Base-by-base conservation (phyloP, 495 filamentous ascomycete genomes). In the Niebla homalea region DNA sequence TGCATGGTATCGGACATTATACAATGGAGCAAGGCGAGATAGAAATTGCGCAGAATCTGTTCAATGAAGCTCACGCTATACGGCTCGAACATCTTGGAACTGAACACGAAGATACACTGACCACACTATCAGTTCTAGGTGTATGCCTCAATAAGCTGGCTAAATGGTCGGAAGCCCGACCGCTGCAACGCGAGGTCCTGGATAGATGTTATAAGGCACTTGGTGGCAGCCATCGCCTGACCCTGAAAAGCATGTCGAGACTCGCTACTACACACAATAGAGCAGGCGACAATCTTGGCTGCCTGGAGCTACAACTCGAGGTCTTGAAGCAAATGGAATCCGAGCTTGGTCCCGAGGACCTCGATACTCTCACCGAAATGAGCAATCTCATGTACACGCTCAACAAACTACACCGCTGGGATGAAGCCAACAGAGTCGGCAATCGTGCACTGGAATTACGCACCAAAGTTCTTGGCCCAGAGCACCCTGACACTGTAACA, bases 401-500 rank as follows among this genome's bases (percentile, higher is more conserved):
- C 46, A 46, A 46, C 20, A 48, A 22, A 20, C 50, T 49, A 23
- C 12, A 41, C 3, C 39, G 41, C 2, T 53, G 52, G 48, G 19
- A 21, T 15, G 50, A 67, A 39, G 65, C 65, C 0, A 63, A 66
- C 47, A 20, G 53, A 11, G 6, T 57, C 2, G 46, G 46, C 10
- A 21, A 42, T n/a, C 38, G 38, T 19, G 43, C 43, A n/a, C 20
- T 49, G 4, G 23, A 43, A 12, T 10, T 49, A 19, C 29, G 51
- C 16, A 60, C 59, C 25, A 52, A 57, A 45, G 49, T 53, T 38
- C 55, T 61, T 6, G 63, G 60, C 21, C 43, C 51, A 29, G 57
- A 60, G 36, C 62, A 63, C 50, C 59, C 60, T 19, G 39, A 54
- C 2, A 72, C 70, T 6, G 35, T 66, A 7, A 43, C 26, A 3